Evolutionary conservation across 768 basidiomycete genomes (phyloP).

Genomic region (Dioszegia aurantiaca): DNA sequence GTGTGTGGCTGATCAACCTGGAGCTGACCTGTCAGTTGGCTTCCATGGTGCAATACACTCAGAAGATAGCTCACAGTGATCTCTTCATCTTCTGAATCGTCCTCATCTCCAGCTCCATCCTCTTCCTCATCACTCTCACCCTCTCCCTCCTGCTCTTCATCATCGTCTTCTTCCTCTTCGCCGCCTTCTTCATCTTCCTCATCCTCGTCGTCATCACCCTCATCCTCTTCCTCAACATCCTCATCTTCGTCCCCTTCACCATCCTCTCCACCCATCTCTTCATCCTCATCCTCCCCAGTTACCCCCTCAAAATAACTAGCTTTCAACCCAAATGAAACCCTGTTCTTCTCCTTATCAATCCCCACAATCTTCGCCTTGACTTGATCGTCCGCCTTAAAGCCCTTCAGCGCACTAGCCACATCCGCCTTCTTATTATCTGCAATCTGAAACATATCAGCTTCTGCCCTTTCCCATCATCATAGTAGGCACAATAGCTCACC

Average conservation of each 20-base stretch:
- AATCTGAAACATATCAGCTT: constrained; percentile 58
- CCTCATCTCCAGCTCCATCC: constrained; percentile 44
- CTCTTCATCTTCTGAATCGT: constrained; percentile 52
- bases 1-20: constrained; percentile 12
- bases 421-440: constrained; percentile 84
- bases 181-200: constrained; percentile 53
- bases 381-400: constrained; percentile 80
- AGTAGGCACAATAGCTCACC: constrained; percentile 54
- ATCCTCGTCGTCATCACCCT: constrained; percentile 54
- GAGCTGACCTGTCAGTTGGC: constrained; percentile 22
- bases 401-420: constrained; percentile 69
- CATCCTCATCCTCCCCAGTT: constrained; percentile 39
- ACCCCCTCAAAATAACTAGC: constrained; percentile 70
- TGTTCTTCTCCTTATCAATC: constrained; percentile 72
- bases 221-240: constrained; percentile 53
- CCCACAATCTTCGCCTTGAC: constrained; percentile 74
- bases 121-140: constrained; percentile 22
- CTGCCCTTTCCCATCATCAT: not conserved
- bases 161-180: constrained; percentile 50
- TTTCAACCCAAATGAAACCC: constrained; percentile 77
- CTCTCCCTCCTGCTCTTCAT: constrained; percentile 47
- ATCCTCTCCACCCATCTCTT: constrained; percentile 46
- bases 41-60: not conserved
- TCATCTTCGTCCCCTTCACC: constrained; percentile 44
- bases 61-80: constrained; percentile 15